These are phyloP conservation scores for Dendrocalamus latiflorus DNA, from an alignment of 202 grass and related monocot genomes.

Conservation along the genomic window DNA sequence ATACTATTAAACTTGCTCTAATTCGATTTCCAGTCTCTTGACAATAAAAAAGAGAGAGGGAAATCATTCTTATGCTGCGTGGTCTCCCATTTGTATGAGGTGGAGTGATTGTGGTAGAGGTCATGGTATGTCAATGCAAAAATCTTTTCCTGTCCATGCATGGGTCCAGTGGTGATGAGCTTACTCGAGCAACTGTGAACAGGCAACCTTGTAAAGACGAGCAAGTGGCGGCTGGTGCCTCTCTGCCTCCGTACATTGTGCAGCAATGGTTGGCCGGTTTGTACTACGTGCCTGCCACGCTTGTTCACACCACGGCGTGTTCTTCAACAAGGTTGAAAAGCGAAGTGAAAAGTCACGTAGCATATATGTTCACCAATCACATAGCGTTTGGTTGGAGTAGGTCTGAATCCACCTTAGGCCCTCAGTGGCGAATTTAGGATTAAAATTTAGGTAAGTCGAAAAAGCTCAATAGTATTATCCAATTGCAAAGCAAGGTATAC, in stretches of 20 bases:
- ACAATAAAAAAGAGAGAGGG: background rate
- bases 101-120: background rate
- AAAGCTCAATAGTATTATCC: too few species aligned
- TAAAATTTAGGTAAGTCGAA: too few species aligned
- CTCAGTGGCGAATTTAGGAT: too few species aligned
- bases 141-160: background rate
- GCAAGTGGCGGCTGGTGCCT: background rate
- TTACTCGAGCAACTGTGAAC: background rate
- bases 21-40: background rate
- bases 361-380: background rate
- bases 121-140: background rate
- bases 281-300: background rate
- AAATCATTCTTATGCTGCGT: background rate
- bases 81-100: background rate
- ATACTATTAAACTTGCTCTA: too few species aligned
- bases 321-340: background rate
- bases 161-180: background rate
- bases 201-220: background rate
- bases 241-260: background rate
- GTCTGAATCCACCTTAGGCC: background rate
- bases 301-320: constrained; percentile 3
- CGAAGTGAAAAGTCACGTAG: background rate
- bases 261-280: background rate
- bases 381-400: background rate
- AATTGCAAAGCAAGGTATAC: too few species aligned